phyloP scores from a whole-genome alignment of 495 filamentous ascomycete genomes.

The Gamarada debralockiae region DNA sequence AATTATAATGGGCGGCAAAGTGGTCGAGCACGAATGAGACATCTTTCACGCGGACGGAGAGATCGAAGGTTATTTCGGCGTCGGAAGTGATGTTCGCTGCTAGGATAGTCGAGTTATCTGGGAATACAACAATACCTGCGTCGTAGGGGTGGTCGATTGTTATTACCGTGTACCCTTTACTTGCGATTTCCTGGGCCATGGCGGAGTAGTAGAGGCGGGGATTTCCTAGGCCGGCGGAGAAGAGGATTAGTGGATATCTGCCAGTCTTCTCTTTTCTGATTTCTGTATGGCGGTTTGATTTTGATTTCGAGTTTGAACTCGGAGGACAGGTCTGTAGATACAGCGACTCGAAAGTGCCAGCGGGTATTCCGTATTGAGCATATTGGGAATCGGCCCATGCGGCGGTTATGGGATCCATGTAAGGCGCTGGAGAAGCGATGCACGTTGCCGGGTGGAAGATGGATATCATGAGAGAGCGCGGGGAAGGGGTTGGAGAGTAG shows the following conservation, averaged over 20 bases:
- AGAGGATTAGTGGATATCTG: constrained; percentile 32
- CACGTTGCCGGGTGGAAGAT: constrained; percentile 29
- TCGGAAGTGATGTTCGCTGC: constrained; percentile 4
- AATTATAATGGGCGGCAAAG: constrained; percentile 19
- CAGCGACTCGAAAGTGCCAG: not conserved
- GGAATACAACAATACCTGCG: constrained; percentile 41
- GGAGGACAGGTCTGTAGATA: not conserved
- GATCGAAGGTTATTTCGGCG: constrained; percentile 1
- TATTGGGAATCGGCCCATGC: not conserved
- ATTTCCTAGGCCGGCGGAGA: constrained; percentile 33
- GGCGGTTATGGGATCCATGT: not conserved
- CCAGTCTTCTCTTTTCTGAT: not conserved
- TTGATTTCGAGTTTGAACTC: not conserved
- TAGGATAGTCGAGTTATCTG: constrained; percentile 28
- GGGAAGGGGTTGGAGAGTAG: constrained; percentile 26
- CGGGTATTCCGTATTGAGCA: not conserved
- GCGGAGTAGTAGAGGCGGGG: constrained; percentile 40
- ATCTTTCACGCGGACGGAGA: constrained; percentile 32
- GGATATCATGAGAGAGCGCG: constrained; percentile 33
- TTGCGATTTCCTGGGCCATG: constrained; percentile 40
- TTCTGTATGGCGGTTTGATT: too few species aligned
- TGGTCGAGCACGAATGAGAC: constrained; percentile 33
- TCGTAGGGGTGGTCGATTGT: constrained; percentile 50
- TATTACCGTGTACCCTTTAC: constrained; percentile 43
- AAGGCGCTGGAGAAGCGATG: not conserved